Evolutionary conservation across 768 basidiomycete genomes (phyloP), one percentile per base, ranked within the genome.

Genomic region (Postia placenta): DNA sequence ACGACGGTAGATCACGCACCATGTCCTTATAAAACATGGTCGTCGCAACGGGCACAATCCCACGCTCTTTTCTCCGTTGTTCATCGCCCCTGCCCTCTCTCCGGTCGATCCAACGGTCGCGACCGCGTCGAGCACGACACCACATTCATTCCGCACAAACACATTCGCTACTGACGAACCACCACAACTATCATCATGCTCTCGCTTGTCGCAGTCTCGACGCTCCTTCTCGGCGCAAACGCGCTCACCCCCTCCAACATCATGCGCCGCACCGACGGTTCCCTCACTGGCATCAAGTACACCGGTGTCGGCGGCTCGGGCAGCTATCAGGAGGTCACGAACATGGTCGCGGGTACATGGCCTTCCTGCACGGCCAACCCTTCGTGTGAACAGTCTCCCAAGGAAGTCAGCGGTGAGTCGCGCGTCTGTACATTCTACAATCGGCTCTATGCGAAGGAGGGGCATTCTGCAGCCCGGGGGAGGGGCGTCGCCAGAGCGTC

Each of bases 231-330:
- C 20, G 55, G 48, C 41, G 48, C 56, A 23, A 26, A 55, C 43
- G 49, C 55, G 43, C 46, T 48, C 20, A 47, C 45, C 17, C 58
- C 58, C 39, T 54, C 56, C 52, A 54, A 60, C 56, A 47, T 57
- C 39, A 42, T 48, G 2, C 40, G 56, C 20, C 28, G 49, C 11
- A 49, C 52, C 11, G 49, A 58, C 15, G 59, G 59, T 35, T 35
- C 63, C 11, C 60, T 64, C 46, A 62, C 47, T 47, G 57, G 56
- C 24, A 51, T 61, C 48, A 59, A 58, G 48, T 62, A 62, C 58
- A 62, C 56, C 33, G 47, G 50, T 24, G 60, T 64, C 39, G 63
- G 63, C 40, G 54, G 59, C n/a, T 26, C 50, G 20, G 63, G 63
- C 28, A 23, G 47, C 11, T 64, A 64, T 51, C 35, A 57, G 46